These are phyloP conservation scores for Pseudonitzschia pungens DNA, from an alignment of 108 stramenopile species.

Conservation along the genomic window DNA sequence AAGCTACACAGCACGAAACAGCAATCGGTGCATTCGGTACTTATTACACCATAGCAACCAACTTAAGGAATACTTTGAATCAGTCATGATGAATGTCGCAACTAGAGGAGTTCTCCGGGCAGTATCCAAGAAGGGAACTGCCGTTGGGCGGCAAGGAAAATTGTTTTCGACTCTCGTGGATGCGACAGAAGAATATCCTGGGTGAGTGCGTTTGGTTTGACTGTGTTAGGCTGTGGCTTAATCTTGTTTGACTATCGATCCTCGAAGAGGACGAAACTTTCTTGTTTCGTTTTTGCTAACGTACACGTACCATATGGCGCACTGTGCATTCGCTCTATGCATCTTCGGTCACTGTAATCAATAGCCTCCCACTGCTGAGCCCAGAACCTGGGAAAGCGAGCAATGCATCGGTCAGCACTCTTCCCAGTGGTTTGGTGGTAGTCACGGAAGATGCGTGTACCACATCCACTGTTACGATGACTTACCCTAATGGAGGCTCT, in stretches of 20 bases:
- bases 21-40: neutral
- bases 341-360: too few relatives aligned
- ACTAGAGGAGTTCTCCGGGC: slow-evolving; percentile 29
- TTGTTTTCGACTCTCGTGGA: slow-evolving; percentile 30
- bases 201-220: slow-evolving; percentile 17
- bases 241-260: neutral
- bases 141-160: slow-evolving; percentile 4
- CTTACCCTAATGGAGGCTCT: slow-evolving; percentile 84
- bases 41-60: too few relatives aligned
- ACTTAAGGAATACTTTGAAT: neutral
- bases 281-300: too few relatives aligned
- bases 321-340: too few relatives aligned
- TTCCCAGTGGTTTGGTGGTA: slow-evolving; percentile 73
- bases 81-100: slow-evolving; percentile 33
- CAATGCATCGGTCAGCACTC: slow-evolving; percentile 65
- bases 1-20: neutral
- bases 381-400: slow-evolving; percentile 65
- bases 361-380: slow-evolving; percentile 48
- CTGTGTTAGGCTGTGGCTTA: neutral
- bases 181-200: slow-evolving; percentile 35
- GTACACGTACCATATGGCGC: too few relatives aligned
- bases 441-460: slow-evolving; percentile 76
- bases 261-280: too few relatives aligned
- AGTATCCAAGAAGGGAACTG: slow-evolving; percentile 21
- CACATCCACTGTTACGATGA: slow-evolving; percentile 78